These are phyloP conservation scores for Castanospermum australe DNA, from an alignment of 306 rosid genomes.

Conservation along the genomic window DNA sequence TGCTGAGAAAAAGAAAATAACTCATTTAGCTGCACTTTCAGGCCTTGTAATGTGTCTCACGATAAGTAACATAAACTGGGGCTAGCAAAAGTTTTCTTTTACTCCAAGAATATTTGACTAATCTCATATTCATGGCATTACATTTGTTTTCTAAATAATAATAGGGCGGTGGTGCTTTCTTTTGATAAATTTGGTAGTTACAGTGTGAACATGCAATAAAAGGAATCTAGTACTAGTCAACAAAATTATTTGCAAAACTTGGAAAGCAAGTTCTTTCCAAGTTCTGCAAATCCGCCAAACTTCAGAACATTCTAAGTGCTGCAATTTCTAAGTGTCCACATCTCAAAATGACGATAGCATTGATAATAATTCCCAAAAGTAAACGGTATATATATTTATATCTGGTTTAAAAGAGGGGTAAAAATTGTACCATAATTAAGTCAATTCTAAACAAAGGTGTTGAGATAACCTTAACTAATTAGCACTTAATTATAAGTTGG, in stretches of 20 bases:
- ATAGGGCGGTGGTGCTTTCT: not conserved
- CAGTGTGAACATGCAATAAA: constrained; percentile 40
- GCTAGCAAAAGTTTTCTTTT: not conserved
- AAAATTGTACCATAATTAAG: not conserved
- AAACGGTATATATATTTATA: not conserved
- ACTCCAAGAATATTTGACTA: constrained; percentile 38
- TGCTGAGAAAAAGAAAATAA: too few relatives aligned
- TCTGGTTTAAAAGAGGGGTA: not conserved
- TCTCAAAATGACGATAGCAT: not conserved
- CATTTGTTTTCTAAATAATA: not conserved
- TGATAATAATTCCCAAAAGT: not conserved
- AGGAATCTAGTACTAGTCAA: constrained; percentile 47
- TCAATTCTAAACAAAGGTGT: not conserved
- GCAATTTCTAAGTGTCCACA: not conserved
- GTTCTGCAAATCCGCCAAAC: constrained; percentile 56
- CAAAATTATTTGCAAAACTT: constrained; percentile 11
- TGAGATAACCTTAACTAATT: not conserved
- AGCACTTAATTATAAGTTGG: not conserved
- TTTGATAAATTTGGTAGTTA: not conserved
- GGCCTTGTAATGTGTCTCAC: too few relatives aligned
- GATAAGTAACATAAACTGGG: too few relatives aligned
- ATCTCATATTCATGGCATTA: too few relatives aligned
- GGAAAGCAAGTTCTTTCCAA: constrained; percentile 29
- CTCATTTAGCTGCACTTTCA: too few relatives aligned
- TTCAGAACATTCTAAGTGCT: constrained; percentile 13